Evolutionary conservation across 2,329 filamentous ascomycete species (phyloP), one percentile per base, ranked within the genome.

Genomic region (Gyromitra esculenta): DNA sequence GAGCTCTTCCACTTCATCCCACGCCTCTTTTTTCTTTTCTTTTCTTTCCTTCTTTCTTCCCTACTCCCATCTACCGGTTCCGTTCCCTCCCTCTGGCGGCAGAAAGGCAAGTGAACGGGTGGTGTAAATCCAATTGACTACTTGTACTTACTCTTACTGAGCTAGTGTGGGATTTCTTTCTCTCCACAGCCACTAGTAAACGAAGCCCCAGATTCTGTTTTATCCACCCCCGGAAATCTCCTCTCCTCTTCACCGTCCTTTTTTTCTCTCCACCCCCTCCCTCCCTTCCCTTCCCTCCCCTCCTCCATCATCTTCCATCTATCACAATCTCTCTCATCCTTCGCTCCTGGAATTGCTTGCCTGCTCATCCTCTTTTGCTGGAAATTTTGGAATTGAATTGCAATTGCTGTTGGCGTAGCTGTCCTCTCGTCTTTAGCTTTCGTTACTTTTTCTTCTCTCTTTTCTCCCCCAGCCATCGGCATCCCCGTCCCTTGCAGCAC

Each of bases 401-500:
- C 25, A 60, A 72, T 66, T 75, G 73, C 21, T 65, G 70, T 39
- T 76, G 57, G 5, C 59, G 63, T 69, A 62, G 65, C 52, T n/a
- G 41, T 48, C 48, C 39, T 71, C 57, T 11, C 60, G 43, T 57
- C 39, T 43, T 25, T 57, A 21, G 18, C 56, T 50, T 43, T 50
- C 43, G 2, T 62, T 66, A 45, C 41, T 63, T 74, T 54, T 59
- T 43, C 7, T n/a, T 52, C 31, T 50, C 15, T 31, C 25, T 31
- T 31, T 31, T 31, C 31, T 21, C 31, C 31, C 37, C 39, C 8
- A 60, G n/a, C 35, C 63, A 50, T 50, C 57, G 65, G 57, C 37
- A 62, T 63, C 7, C 62, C 13, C 13, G 70, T 60, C 59, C 75
- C 75, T 76, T 77, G 75, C 75, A 76, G 70, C 63, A 69, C 31